phyloP scores from a whole-genome alignment of 106 monocot species.

The Phalaenopsis equestris region DNA sequence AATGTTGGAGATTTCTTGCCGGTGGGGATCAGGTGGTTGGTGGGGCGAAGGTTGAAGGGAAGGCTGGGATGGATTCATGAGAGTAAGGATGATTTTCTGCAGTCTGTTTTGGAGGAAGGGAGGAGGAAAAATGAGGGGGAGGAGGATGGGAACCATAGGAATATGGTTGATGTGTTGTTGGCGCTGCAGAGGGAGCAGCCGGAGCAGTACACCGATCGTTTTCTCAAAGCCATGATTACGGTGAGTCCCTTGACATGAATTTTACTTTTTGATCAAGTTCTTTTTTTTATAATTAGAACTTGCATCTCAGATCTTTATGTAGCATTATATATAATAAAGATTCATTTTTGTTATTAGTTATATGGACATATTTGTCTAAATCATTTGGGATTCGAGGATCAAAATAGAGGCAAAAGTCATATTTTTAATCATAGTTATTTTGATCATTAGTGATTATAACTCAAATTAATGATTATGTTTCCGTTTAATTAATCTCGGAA shows the following conservation, averaged over 20 bases:
- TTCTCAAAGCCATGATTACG: conserved; percentile 21
- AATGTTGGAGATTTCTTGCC: conserved; percentile 30
- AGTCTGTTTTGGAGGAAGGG: conserved; percentile 23
- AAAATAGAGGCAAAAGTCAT: too few species aligned
- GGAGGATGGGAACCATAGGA: background rate
- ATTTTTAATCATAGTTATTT: too few species aligned
- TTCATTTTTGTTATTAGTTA: too few species aligned
- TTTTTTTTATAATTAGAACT: too few species aligned
- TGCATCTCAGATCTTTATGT: too few species aligned
- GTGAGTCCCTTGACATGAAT: conserved; percentile 8
- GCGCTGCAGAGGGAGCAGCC: conserved; percentile 27
- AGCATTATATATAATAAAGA: too few species aligned
- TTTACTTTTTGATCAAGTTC: too few species aligned
- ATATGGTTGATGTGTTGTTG: conserved; percentile 23
- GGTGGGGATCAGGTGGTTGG: conserved; percentile 9
- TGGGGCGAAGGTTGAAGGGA: conserved; percentile 3
- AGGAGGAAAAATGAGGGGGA: background rate
- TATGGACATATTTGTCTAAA: too few species aligned
- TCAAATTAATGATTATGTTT: too few species aligned
- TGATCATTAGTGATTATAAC: too few species aligned
- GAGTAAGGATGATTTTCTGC: conserved; percentile 14
- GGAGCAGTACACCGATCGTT: conserved; percentile 25
- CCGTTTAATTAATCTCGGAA: too few species aligned
- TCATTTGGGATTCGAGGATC: too few species aligned
- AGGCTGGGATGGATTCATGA: conserved; percentile 6